phyloP scores from a whole-genome alignment of 2,329 filamentous ascomycete species.

The Gnomoniopsis smithogilvyi region DNA sequence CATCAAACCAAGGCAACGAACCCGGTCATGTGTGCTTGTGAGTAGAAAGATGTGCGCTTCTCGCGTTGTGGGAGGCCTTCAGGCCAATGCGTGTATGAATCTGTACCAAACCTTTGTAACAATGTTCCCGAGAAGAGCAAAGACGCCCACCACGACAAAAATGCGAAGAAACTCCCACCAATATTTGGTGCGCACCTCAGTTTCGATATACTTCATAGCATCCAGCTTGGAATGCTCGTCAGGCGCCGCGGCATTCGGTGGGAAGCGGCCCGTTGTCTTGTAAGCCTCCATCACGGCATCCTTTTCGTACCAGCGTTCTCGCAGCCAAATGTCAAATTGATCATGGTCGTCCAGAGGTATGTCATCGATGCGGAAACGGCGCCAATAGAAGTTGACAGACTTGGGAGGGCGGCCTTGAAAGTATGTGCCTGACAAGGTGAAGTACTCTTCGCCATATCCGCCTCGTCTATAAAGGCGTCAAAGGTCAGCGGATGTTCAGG shows the following conservation, averaged over 20 bases:
- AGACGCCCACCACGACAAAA: slow-evolving; percentile 46
- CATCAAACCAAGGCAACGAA: background rate
- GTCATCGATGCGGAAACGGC: slow-evolving; percentile 73
- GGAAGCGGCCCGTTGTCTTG: slow-evolving; percentile 73
- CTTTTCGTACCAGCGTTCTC: slow-evolving; percentile 87
- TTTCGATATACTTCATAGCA: slow-evolving; percentile 47
- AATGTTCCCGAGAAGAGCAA: slow-evolving; percentile 38
- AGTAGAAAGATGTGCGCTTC: background rate
- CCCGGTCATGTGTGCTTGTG: background rate
- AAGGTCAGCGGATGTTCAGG: background rate
- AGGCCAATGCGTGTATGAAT: background rate
- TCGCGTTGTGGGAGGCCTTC: background rate
- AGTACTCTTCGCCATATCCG: slow-evolving; percentile 86
- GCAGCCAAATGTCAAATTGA: slow-evolving; percentile 80
- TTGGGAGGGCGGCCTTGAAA: slow-evolving; percentile 86
- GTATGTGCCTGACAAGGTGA: slow-evolving; percentile 82
- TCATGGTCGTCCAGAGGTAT: slow-evolving; percentile 76
- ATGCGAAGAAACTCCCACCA: slow-evolving; percentile 55
- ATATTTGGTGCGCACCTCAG: slow-evolving; percentile 51
- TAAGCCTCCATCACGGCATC: slow-evolving; percentile 86
- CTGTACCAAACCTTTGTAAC: slow-evolving; percentile 26
- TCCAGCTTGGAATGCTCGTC: slow-evolving; percentile 31
- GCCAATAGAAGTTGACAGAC: slow-evolving; percentile 96
- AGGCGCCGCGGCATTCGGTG: slow-evolving; percentile 53
- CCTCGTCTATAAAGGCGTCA: slow-evolving; percentile 52